These are phyloP conservation scores for Metroxylon sagu DNA, from an alignment of 176 grass and related monocot species.

Conservation along the genomic window DNA sequence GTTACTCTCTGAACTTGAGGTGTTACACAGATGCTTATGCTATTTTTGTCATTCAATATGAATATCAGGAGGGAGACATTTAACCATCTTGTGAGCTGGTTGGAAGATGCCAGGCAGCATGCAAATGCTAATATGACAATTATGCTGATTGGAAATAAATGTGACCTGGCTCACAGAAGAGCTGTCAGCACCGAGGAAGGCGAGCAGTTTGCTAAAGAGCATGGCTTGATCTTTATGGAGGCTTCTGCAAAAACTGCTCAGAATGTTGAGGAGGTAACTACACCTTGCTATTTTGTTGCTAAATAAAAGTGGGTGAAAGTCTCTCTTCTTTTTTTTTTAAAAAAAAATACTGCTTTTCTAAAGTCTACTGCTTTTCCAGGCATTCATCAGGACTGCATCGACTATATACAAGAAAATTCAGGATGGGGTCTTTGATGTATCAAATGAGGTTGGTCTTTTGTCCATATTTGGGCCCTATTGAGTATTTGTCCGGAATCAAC, in stretches of 20 bases:
- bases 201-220: conserved; percentile 69
- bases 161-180: conserved; percentile 57
- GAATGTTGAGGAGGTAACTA: conserved; percentile 56
- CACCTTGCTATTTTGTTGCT: background rate
- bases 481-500: background rate
- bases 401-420: conserved; percentile 82
- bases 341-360: background rate
- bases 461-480: background rate
- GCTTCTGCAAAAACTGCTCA: conserved; percentile 70
- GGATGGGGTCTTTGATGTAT: conserved; percentile 74
- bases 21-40: background rate
- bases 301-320: background rate
- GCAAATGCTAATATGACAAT: conserved; percentile 72
- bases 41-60: background rate
- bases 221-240: conserved; percentile 72
- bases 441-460: conserved; percentile 47
- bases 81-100: conserved; percentile 73
- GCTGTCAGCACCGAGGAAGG: conserved; percentile 67
- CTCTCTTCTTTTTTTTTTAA: background rate
- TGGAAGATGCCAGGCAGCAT: conserved; percentile 75
- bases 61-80: conserved; percentile 65
- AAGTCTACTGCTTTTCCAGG: conserved; percentile 25
- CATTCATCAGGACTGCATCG: conserved; percentile 54
- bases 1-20: too few relatives aligned
- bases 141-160: conserved; percentile 70